Base-by-base conservation (phyloP, 2,329 filamentous ascomycete species). In the Talaromyces sp. region DNA sequence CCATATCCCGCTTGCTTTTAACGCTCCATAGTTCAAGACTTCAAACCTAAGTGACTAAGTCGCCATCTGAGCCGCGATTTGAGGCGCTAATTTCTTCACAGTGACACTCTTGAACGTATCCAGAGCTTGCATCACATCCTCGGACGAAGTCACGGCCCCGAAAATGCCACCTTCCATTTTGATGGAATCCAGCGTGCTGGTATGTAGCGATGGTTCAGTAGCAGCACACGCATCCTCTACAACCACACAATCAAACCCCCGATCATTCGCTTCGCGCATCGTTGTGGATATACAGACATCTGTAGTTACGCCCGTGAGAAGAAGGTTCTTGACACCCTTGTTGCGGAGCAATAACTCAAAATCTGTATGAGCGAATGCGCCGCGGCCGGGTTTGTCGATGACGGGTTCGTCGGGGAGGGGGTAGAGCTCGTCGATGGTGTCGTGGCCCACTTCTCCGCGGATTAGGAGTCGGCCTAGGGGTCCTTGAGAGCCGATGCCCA, bases 401-500 rank as follows among this genome's bases (percentile, higher is more conserved):
- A 86, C 76, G 0, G 81, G 78, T 69, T 86, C 84, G 2, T 75
- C 76, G 1, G 74, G 73, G 17, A 81, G 63, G 15, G 84, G 84
- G 65, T 80, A 80, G 36, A 86, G 73, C 69, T 88, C 85, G 7
- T 80, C 75, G 19, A 88, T 80, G 34, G 83, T 86, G 56, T 84
- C 85, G 70, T 88, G 85, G 0, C 86, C 86, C 25, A 76, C 70
- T 69, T 88, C 83, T 0, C 86, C 86, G 22, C 86, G 82, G 27
- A 88, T 77, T 3, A 89, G 75, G 2, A 88, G 79, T n/a, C 83
- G 82, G 0, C 86, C 86, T 53, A 88, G 73, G 1, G 85, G 85
- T 0, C 86, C 86, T 15, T 67, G 74, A 11, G 81, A 80, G 3
- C 80, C 82, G 54, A 88, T 86, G 0, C 83, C 82, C n/a, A 84